Evolutionary conservation across 495 filamentous ascomycete species (phyloP).

Genomic region (Hyaloscypha hepaticicola): DNA sequence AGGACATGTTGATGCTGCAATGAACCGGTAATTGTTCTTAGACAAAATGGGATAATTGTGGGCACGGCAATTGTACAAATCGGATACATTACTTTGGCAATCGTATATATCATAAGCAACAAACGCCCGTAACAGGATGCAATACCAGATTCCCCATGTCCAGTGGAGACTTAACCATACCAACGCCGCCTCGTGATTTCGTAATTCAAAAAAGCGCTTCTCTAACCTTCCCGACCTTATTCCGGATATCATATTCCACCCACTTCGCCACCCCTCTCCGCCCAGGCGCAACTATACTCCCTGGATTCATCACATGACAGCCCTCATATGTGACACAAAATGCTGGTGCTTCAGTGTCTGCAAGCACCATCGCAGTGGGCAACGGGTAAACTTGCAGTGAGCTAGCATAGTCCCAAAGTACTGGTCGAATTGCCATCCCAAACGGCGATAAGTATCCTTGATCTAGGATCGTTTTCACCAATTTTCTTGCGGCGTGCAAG

Average conservation of each 20-base stretch:
- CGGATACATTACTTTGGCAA: not conserved
- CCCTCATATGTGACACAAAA: constrained; percentile 91
- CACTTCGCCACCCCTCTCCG: constrained; percentile 67
- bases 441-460: constrained; percentile 89
- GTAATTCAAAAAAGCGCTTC: constrained; percentile 28
- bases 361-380: constrained; percentile 77
- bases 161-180: not conserved
- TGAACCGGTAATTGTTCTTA: constrained; percentile 8
- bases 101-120: constrained; percentile 9
- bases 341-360: constrained; percentile 74
- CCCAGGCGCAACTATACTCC: constrained; percentile 63
- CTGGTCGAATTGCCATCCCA: constrained; percentile 67
- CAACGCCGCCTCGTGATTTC: constrained; percentile 3
- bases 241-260: constrained; percentile 77
- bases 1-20: constrained; percentile 30
- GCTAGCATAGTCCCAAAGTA: constrained; percentile 81
- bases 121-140: not conserved
- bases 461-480: constrained; percentile 91
- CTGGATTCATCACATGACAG: constrained; percentile 95
- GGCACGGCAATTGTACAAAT: not conserved
- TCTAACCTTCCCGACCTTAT: constrained; percentile 28
- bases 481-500: constrained; percentile 64
- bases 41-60: not conserved
- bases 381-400: constrained; percentile 82
- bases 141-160: not conserved